Percentiles rank a stretch among this genome's conserved stretches.
These are phyloP conservation scores for Puccinia novopanici DNA, from an alignment of 1,284 basidiomycete genomes.

Conservation along the genomic window DNA sequence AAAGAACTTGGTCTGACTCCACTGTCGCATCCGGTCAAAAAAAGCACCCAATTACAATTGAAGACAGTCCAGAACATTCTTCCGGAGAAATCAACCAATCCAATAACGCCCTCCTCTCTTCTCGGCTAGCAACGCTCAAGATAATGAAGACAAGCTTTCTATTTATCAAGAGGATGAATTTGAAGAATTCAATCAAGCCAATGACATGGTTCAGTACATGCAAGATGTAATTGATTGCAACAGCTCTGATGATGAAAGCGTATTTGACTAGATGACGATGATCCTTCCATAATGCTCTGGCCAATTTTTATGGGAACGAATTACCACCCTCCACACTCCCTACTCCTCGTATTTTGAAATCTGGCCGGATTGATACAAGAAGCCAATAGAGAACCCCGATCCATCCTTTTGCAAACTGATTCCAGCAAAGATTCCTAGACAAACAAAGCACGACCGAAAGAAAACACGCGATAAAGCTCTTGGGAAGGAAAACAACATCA, in stretches of 20 bases:
- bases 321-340: background rate
- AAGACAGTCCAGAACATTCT: too few species aligned
- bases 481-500: background rate
- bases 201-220: constrained; percentile 2
- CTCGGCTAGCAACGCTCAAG: background rate
- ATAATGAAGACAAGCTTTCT: background rate
- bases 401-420: background rate
- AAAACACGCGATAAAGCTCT: background rate
- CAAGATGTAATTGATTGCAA: background rate
- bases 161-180: background rate
- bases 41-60: too few species aligned
- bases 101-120: too few species aligned
- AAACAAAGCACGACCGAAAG: background rate
- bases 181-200: background rate
- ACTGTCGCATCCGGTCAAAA: too few species aligned
- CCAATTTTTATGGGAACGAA: background rate
- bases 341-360: background rate
- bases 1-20: too few species aligned
- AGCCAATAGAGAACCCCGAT: background rate
- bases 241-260: background rate
- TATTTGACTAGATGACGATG: background rate
- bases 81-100: too few species aligned
- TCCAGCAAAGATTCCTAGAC: background rate
- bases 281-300: background rate
- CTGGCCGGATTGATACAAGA: background rate